These are phyloP conservation scores for Amyloporia xantha DNA, from an alignment of 768 basidiomycete species.

Conservation along the genomic window DNA sequence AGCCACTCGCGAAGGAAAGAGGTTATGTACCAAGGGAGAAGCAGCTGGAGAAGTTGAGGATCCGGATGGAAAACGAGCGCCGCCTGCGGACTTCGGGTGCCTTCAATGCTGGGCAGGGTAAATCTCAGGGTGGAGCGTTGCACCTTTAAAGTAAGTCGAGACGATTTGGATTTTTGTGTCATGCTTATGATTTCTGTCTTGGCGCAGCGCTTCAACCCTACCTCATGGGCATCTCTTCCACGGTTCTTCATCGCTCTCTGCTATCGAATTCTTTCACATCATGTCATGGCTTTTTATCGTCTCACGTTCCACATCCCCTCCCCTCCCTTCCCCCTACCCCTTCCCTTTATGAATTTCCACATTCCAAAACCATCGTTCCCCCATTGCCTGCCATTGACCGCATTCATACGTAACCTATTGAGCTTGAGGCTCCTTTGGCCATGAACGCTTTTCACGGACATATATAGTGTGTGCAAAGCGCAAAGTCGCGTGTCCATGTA, in stretches of 20 bases:
- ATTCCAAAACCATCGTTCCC: background rate
- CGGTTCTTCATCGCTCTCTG: background rate
- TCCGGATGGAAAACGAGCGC: conserved; percentile 41
- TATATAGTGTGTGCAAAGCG: background rate
- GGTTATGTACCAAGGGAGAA: conserved; percentile 54
- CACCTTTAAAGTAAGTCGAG: conserved; percentile 2
- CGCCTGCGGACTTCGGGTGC: background rate
- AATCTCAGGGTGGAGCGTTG: background rate
- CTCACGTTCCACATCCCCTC: background rate
- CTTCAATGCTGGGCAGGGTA: background rate
- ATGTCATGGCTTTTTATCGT: background rate
- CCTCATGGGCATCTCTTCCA: background rate
- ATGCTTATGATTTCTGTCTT: background rate
- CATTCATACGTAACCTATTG: background rate
- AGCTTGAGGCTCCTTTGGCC: conserved; percentile 3
- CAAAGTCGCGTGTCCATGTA: background rate
- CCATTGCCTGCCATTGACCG: background rate
- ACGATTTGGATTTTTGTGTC: background rate
- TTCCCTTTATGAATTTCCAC: background rate
- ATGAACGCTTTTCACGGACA: conserved; percentile 1
- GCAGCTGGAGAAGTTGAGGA: conserved; percentile 59
- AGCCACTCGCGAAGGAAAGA: conserved; percentile 19
- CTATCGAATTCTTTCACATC: background rate
- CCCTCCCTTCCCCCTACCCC: background rate
- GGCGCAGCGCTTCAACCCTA: background rate